phyloP scores from a whole-genome alignment of 768 basidiomycete genomes.

The Leucosporidium yakuticum region DNA sequence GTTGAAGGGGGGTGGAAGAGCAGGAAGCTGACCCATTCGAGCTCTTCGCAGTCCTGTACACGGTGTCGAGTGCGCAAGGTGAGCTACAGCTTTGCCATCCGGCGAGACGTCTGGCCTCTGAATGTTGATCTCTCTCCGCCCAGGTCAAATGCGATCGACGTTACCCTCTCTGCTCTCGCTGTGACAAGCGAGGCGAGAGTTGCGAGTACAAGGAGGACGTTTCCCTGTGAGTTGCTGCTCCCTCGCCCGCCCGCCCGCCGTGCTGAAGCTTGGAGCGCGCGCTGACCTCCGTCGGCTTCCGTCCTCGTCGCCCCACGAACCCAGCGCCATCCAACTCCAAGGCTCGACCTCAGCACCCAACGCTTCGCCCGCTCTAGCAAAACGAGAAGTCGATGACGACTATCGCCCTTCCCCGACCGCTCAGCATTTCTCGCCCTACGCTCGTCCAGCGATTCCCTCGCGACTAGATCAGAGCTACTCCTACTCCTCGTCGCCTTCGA shows the following conservation, averaged over 20 bases:
- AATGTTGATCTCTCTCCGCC: neutral
- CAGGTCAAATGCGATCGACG: neutral
- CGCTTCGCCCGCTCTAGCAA: neutral
- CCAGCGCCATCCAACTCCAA: neutral
- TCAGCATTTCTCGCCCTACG: neutral
- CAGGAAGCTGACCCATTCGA: neutral
- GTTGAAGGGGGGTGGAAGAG: neutral
- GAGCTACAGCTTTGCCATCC: neutral
- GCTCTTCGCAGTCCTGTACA: neutral
- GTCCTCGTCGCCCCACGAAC: neutral
- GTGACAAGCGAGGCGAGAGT: neutral
- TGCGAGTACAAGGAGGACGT: neutral
- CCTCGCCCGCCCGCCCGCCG: neutral
- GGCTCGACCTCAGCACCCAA: neutral
- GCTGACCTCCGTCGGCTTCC: too few relatives aligned
- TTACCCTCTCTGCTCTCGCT: neutral
- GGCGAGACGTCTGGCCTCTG: too few relatives aligned
- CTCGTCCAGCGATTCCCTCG: neutral
- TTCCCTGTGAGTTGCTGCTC: neutral
- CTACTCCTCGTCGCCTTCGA: too few relatives aligned
- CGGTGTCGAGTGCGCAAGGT: neutral
- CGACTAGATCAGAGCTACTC: slow-evolving; percentile 1
- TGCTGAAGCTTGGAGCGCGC: neutral
- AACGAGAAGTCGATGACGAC: neutral
- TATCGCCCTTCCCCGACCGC: neutral